phyloP scores from a whole-genome alignment of 2,329 filamentous ascomycete species.

The Dryadomyces quercus-mongolicae region DNA sequence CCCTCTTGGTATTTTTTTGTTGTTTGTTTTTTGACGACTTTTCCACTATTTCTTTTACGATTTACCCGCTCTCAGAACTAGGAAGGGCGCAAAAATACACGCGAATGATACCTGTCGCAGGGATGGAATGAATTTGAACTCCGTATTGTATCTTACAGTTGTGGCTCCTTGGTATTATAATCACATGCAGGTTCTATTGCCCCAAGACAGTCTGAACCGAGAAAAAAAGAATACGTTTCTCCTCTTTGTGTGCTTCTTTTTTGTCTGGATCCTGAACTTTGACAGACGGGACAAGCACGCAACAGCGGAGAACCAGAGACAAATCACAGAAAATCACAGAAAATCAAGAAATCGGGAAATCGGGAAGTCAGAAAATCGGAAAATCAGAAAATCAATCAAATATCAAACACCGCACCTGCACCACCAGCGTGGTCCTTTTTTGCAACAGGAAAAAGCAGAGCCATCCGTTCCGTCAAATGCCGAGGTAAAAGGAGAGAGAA shows the following conservation, averaged over 20 bases:
- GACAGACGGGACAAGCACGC: neutral
- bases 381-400: neutral
- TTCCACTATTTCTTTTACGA: neutral
- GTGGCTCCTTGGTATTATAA: neutral
- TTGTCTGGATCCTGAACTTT: too few relatives aligned
- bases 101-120: neutral
- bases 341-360: neutral
- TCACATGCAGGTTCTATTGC: neutral
- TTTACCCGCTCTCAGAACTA: neutral
- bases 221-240: neutral
- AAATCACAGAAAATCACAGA: neutral
- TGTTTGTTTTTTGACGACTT: too few relatives aligned
- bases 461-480: neutral
- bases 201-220: neutral
- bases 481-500: neutral
- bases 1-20: too few relatives aligned
- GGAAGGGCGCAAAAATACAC: too few relatives aligned
- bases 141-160: neutral
- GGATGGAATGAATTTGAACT: neutral
- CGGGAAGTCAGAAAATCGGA: neutral
- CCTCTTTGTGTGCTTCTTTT: neutral
- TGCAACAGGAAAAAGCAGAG: too few relatives aligned
- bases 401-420: too few relatives aligned
- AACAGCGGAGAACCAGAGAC: neutral
- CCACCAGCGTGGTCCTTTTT: too few relatives aligned